Evolutionary conservation across 129 eudicot species (phyloP).

Genomic region (Dittrichia graveolens): DNA sequence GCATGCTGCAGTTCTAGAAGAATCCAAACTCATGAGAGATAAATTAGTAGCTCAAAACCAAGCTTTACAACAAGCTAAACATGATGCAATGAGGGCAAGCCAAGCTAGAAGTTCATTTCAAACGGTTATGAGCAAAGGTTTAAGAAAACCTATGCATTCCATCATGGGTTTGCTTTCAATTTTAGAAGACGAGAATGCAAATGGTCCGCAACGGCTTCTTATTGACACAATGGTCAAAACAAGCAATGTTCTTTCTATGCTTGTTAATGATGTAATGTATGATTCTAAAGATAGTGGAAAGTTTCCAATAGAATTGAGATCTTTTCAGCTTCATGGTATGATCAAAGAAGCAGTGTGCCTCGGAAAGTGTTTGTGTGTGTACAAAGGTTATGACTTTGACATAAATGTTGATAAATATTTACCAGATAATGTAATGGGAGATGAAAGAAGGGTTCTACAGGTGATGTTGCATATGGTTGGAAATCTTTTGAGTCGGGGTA

Average conservation of each 20-base stretch:
- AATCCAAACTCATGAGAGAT: conserved; percentile 71
- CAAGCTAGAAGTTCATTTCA: conserved; percentile 66
- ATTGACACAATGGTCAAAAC: conserved; percentile 63
- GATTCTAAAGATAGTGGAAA: conserved; percentile 47
- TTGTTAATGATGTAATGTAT: conserved; percentile 69
- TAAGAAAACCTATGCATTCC: conserved; percentile 79
- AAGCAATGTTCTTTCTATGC: conserved; percentile 56
- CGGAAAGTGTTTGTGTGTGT: conserved; percentile 60
- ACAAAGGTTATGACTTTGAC: conserved; percentile 52
- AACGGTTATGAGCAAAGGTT: conserved; percentile 63
- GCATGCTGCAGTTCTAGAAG: conserved; percentile 81
- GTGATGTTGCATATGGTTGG: conserved; percentile 79
- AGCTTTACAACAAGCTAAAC: conserved; percentile 62
- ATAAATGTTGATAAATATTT: conserved; percentile 53
- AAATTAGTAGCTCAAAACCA: conserved; percentile 65
- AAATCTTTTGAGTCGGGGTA: conserved; percentile 52
- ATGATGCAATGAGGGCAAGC: conserved; percentile 74
- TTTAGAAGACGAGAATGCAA: conserved; percentile 51
- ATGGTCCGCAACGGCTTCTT: conserved; percentile 45
- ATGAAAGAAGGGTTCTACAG: conserved; percentile 74
- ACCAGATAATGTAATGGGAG: conserved; percentile 69
- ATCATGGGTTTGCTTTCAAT: conserved; percentile 66
- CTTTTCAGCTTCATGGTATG: conserved; percentile 56
- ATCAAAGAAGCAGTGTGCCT: conserved; percentile 73
- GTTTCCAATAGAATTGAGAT: conserved; percentile 54